Percentiles rank a stretch among this genome's conserved stretches.
These are phyloP conservation scores for Saturnispora quitensis DNA, from an alignment of 805 yeast species.

Conservation along the genomic window DNA sequence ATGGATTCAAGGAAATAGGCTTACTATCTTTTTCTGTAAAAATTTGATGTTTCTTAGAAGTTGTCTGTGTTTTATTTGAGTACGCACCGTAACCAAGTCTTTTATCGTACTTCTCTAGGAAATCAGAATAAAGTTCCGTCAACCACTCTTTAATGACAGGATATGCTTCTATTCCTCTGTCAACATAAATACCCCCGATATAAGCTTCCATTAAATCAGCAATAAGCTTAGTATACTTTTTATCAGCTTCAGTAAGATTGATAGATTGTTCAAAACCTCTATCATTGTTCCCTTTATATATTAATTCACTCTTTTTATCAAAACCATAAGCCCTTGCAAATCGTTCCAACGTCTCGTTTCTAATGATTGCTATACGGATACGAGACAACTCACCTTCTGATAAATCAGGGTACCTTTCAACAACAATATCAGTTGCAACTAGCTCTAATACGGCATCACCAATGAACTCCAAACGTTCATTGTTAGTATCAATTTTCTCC, in stretches of 20 bases:
- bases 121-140: slow-evolving; percentile 22
- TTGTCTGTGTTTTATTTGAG: background rate
- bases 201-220: slow-evolving; percentile 96
- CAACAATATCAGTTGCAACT: slow-evolving; percentile 62
- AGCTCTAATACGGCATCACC: slow-evolving; percentile 82
- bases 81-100: slow-evolving; percentile 4
- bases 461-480: slow-evolving; percentile 81
- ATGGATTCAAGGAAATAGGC: slow-evolving; percentile 1
- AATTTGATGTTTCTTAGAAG: background rate
- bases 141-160: slow-evolving; percentile 51
- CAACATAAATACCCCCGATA: slow-evolving; percentile 72
- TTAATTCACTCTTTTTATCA: slow-evolving; percentile 39
- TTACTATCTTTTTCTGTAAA: background rate
- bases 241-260: slow-evolving; percentile 6
- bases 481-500: slow-evolving; percentile 55
- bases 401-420: slow-evolving; percentile 53
- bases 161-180: slow-evolving; percentile 22
- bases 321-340: slow-evolving; percentile 66
- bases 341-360: slow-evolving; percentile 60
- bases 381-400: slow-evolving; percentile 76
- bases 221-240: slow-evolving; percentile 20
- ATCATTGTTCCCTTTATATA: slow-evolving; percentile 2
- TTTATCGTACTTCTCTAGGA: slow-evolving; percentile 17
- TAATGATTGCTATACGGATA: slow-evolving; percentile 60
- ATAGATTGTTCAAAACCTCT: slow-evolving; percentile 16